A percentile compares a stretch with the other conserved stretches of the same genome.
Evolutionary conservation across 805 yeast species (phyloP).

Genomic region (Komagataella pastoris): DNA sequence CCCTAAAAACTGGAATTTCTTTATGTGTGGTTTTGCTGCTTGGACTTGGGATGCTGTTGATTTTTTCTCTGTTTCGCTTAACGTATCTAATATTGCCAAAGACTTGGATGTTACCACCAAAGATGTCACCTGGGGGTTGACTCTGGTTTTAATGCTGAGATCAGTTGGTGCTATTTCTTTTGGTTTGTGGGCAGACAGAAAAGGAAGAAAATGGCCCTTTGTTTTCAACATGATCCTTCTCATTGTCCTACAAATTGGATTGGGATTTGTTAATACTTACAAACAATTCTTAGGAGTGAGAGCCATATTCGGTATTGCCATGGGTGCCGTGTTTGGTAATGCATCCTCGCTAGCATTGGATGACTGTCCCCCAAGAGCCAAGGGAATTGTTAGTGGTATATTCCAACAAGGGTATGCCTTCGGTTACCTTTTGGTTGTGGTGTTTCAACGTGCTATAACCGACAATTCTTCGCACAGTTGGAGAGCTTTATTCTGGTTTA

Average conservation of each 20-base stretch:
- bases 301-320: constrained; percentile 46
- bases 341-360: constrained; percentile 41
- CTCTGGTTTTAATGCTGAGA: constrained; percentile 55
- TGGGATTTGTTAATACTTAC: constrained; percentile 46
- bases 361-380: constrained; percentile 36
- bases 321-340: constrained; percentile 45
- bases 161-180: constrained; percentile 54
- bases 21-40: constrained; percentile 35
- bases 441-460: constrained; percentile 51
- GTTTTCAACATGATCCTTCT: constrained; percentile 30
- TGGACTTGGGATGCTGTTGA: constrained; percentile 63
- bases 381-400: constrained; percentile 50
- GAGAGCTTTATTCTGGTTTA: constrained; percentile 59
- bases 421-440: constrained; percentile 53
- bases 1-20: constrained; percentile 43
- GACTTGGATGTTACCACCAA: constrained; percentile 30
- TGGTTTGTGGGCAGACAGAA: constrained; percentile 45
- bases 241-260: constrained; percentile 44
- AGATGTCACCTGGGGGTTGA: constrained; percentile 53
- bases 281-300: constrained; percentile 47
- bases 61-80: constrained; percentile 43
- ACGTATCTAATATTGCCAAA: constrained; percentile 31
- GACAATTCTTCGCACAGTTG: constrained; percentile 35
- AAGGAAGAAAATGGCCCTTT: constrained; percentile 50
- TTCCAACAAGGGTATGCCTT: constrained; percentile 75